A percentile compares a stretch with the other conserved stretches of the same genome.
phyloP scores from a whole-genome alignment of 768 basidiomycete genomes.

The Heimioporus sp. region DNA sequence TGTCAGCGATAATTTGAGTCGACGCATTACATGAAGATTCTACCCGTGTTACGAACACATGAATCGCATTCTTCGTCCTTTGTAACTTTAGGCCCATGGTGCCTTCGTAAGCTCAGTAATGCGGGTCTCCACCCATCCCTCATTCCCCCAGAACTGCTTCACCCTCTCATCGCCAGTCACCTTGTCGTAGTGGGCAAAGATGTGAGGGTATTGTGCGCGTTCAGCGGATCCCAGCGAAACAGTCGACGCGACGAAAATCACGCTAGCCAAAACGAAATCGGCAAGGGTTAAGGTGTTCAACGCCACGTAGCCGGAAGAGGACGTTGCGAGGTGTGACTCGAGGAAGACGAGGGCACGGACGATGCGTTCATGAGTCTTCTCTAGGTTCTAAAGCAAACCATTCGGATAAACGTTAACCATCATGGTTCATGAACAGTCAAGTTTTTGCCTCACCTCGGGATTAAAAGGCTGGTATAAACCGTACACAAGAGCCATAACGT shows the following conservation, averaged over 20 bases:
- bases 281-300: slow-evolving; percentile 15
- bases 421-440: too few species aligned
- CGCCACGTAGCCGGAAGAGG: slow-evolving; percentile 16
- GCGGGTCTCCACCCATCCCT: too few species aligned
- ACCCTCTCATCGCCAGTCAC: slow-evolving; percentile 15
- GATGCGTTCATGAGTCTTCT: slow-evolving; percentile 3
- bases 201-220: slow-evolving; percentile 10
- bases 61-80: too few species aligned
- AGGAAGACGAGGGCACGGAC: slow-evolving; percentile 7
- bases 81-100: too few species aligned
- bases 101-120: too few species aligned
- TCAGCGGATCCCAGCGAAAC: slow-evolving; percentile 7
- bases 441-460: slow-evolving; percentile 6
- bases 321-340: slow-evolving; percentile 10
- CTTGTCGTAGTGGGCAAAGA: slow-evolving; percentile 12
- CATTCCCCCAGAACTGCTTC: slow-evolving; percentile 4
- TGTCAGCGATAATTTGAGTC: too few species aligned
- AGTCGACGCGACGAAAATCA: neutral
- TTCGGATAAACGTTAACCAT: neutral
- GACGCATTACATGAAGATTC: too few species aligned
- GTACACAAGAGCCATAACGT: neutral
- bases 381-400: neutral
- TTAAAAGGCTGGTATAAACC: slow-evolving; percentile 2
- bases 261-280: slow-evolving; percentile 13
- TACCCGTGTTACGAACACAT: too few species aligned